Percentiles rank a stretch among this genome's conserved stretches.
phyloP scores from a whole-genome alignment of 2,329 filamentous ascomycete genomes.

The Colletotrichum shisoi region DNA sequence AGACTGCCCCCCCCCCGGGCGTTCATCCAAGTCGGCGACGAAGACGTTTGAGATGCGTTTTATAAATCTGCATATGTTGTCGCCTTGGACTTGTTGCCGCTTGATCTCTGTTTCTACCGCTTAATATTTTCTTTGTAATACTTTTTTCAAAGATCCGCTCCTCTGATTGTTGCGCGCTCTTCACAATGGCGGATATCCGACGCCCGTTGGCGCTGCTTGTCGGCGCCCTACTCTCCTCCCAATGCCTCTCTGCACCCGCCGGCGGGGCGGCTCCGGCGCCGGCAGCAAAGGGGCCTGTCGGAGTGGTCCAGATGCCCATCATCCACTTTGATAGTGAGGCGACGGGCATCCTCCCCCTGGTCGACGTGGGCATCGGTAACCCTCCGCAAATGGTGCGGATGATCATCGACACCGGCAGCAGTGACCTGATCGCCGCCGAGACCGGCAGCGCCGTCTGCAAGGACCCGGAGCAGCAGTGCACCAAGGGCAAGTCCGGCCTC shows the following conservation, averaged over 20 bases:
- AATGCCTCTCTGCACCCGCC: conserved; percentile 1
- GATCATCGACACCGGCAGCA: conserved; percentile 63
- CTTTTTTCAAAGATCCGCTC: too few relatives aligned
- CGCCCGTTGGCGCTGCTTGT: not conserved
- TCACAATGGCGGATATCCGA: not conserved
- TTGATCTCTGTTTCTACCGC: too few relatives aligned
- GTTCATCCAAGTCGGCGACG: not conserved
- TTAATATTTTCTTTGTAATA: not conserved
- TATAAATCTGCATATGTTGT: not conserved
- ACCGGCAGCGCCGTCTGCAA: conserved; percentile 9
- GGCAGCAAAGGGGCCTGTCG: not conserved
- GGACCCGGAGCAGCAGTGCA: not conserved
- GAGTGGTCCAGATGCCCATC: not conserved
- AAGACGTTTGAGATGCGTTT: not conserved
- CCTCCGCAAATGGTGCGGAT: conserved; percentile 58
- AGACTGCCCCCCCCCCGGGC: too few relatives aligned
- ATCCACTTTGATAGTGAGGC: not conserved
- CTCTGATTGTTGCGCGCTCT: not conserved
- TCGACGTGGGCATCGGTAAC: conserved; percentile 55
- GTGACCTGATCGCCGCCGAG: conserved; percentile 54
- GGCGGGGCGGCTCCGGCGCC: not conserved
- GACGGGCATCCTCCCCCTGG: conserved; percentile 2
- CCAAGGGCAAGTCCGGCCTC: not conserved
- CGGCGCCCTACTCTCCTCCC: not conserved
- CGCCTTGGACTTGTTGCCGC: too few relatives aligned